Conservation (phyloP, 2,329 filamentous ascomycete genomes). For the Phyllosticta capitalensis region DNA sequence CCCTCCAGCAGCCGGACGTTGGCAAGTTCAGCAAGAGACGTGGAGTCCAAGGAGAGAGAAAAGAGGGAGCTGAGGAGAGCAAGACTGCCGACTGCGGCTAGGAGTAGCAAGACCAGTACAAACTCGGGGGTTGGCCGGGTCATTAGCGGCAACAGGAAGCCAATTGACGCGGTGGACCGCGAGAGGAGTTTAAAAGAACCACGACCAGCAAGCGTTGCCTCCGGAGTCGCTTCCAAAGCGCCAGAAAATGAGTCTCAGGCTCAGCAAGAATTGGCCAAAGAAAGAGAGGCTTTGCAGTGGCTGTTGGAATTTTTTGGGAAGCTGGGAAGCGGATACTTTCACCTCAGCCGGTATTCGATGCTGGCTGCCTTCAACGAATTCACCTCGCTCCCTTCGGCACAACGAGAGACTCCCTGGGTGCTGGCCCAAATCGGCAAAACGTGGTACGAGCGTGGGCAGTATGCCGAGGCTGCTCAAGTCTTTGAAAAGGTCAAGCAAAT, state of each 20-base stretch:
- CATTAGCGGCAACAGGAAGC: constrained; percentile 84
- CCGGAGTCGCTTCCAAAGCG: constrained; percentile 14
- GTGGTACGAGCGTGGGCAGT: constrained; percentile 82
- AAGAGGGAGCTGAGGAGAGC: constrained; percentile 75
- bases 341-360: constrained; percentile 69
- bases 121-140: constrained; percentile 70
- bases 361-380: constrained; percentile 68
- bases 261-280: constrained; percentile 34
- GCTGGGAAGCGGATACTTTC: constrained; percentile 69
- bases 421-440: constrained; percentile 83
- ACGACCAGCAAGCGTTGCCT: constrained; percentile 25
- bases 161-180: constrained; percentile 48
- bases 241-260: constrained; percentile 17
- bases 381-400: constrained; percentile 57
- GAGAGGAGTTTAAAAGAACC: constrained; percentile 60
- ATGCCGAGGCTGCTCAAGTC: constrained; percentile 75
- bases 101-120: constrained; percentile 51
- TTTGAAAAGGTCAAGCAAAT: constrained; percentile 72
- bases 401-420: constrained; percentile 90
- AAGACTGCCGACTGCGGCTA: constrained; percentile 58
- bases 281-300: constrained; percentile 66
- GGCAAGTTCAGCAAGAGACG: constrained; percentile 39
- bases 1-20: constrained; percentile 55
- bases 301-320: constrained; percentile 74
- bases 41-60: constrained; percentile 46